Base-by-base conservation (phyloP, 805 yeast species). In the Pichia kluyveri region DNA sequence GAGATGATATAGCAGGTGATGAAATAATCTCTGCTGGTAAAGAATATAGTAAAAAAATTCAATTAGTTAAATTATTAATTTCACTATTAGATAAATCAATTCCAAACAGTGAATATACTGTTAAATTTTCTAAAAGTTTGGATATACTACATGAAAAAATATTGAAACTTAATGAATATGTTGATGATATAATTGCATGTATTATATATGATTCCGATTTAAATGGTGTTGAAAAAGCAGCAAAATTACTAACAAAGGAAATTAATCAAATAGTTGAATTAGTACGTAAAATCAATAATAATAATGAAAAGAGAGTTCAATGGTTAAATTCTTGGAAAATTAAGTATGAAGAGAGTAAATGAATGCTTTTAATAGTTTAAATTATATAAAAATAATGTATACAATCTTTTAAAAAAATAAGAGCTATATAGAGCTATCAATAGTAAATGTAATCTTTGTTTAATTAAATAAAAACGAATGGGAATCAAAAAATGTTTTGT, bases 161-260 rank as follows among this genome's bases (percentile, higher is more conserved):
- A 51, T 61, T 60, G 8, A 51, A 57, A 1, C 55, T 82, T 10
- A 76, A 73, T 23, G 72, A 66, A 30, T 56, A 62, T 31, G 64
- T 80, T 12, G 95, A 85, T 59, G 79, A 76, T 47, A 65, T 83
- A 32, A 73, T 82, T 40, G 77, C 80, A 4, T 76, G 75, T 37
- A 62, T 79, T 32, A 77, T 82, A 67, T 60, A 61, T 47, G 76
- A 75, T 42, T 57, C 61, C 37, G 69, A 65, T 17, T 60, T 76
- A 8, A 70, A 65, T 39, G 71, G 63, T 34, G 74, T 67, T 28
- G 32, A 51, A 10, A 38, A 43, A 9, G 55, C 51, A 1, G 41
- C 51, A 9, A 38, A 40, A 6, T 38, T 49, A 23, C 46, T 66
- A 37, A 46, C 15, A 1, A 59, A 58, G 42, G 62, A 59, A 4